Evolutionary conservation across 805 yeast species (phyloP).

Genomic region (Starmerella bacillaris): DNA sequence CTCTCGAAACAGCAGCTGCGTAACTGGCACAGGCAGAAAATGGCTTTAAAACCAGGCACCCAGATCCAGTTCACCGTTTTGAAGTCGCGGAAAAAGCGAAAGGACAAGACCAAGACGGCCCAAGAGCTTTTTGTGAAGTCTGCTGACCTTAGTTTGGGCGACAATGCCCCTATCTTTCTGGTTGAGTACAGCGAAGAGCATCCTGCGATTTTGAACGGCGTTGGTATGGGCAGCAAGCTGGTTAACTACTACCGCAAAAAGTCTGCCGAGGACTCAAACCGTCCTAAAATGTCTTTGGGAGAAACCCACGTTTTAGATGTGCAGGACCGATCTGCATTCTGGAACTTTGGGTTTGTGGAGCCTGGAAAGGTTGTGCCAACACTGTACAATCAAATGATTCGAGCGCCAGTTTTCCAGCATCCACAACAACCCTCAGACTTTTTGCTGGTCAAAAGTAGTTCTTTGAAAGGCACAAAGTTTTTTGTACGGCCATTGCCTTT

Average conservation of each 20-base stretch:
- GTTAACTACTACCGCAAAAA: slow-evolving; percentile 84
- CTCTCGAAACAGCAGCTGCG: slow-evolving; percentile 51
- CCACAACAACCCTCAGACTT: slow-evolving; percentile 67
- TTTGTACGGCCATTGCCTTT: slow-evolving; percentile 52
- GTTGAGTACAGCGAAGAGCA: slow-evolving; percentile 82
- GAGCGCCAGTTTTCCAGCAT: slow-evolving; percentile 89
- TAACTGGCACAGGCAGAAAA: slow-evolving; percentile 61
- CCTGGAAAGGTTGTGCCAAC: slow-evolving; percentile 91
- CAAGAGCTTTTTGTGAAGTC: slow-evolving; percentile 55
- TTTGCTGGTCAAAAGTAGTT: slow-evolving; percentile 57
- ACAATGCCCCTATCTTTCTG: slow-evolving; percentile 55
- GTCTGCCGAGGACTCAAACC: slow-evolving; percentile 56
- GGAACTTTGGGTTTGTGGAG: slow-evolving; percentile 96
- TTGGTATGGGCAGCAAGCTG: slow-evolving; percentile 90
- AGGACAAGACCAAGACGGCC: slow-evolving; percentile 68
- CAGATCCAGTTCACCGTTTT: slow-evolving; percentile 56
- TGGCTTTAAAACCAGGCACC: slow-evolving; percentile 61
- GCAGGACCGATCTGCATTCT: slow-evolving; percentile 89
- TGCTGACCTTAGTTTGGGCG: slow-evolving; percentile 66
- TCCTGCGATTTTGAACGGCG: slow-evolving; percentile 66
- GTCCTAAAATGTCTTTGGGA: slow-evolving; percentile 80
- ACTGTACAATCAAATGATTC: slow-evolving; percentile 68
- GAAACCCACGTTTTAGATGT: slow-evolving; percentile 94
- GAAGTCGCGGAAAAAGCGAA: slow-evolving; percentile 67
- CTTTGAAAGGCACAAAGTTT: slow-evolving; percentile 45